A percentile compares a stretch with the other conserved stretches of the same genome.
These are phyloP conservation scores for Psophocarpus tetragonolobus DNA, from an alignment of 306 rosid genomes.

Conservation along the genomic window DNA sequence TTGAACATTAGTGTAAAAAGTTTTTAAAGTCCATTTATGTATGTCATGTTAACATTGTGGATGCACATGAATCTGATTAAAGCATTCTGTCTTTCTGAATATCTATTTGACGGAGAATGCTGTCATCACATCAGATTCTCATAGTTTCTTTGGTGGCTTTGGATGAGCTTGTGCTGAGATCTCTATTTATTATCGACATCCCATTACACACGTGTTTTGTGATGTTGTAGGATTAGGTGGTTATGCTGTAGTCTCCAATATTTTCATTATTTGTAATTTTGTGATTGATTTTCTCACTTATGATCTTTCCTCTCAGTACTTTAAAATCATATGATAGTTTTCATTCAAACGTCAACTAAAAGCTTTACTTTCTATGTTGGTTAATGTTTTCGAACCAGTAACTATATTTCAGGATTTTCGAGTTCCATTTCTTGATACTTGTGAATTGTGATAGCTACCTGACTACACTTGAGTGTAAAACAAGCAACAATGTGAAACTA, in stretches of 20 bases:
- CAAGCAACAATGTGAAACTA: not conserved
- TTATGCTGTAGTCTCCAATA: not conserved
- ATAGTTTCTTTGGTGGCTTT: not conserved
- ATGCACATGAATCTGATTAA: not conserved
- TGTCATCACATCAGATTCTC: not conserved
- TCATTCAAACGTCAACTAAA: too few relatives aligned
- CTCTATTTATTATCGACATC: not conserved
- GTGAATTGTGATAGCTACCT: not conserved
- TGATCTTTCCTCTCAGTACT: not conserved
- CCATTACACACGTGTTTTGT: not conserved
- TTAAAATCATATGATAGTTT: not conserved
- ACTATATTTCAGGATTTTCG: too few relatives aligned
- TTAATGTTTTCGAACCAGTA: too few relatives aligned
- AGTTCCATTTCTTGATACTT: too few relatives aligned
- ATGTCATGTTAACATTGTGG: not conserved
- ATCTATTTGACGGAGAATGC: not conserved
- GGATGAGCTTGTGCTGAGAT: not conserved
- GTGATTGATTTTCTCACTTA: not conserved
- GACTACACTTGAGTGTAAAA: not conserved
- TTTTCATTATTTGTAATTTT: not conserved
- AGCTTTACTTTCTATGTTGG: too few relatives aligned
- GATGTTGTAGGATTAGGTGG: not conserved
- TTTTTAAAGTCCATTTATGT: not conserved
- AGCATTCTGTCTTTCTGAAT: not conserved
- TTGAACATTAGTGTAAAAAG: too few relatives aligned